Percentiles rank a stretch among this genome's conserved stretches.
Evolutionary conservation across 2,329 filamentous ascomycete genomes (phyloP).

Genomic region (Fusarium nanum): DNA sequence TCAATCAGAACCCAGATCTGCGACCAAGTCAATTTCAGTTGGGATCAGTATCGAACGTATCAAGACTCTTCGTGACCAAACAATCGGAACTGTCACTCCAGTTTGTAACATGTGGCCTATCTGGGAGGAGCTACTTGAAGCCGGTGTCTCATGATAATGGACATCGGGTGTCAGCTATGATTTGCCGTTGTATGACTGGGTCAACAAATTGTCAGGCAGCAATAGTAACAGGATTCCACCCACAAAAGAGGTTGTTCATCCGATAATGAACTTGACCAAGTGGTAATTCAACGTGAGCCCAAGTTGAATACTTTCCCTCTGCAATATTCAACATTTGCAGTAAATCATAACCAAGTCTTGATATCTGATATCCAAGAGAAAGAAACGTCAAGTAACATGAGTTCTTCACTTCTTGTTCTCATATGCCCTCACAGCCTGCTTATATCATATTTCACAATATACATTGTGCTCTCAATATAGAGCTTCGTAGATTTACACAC

Average conservation of each 20-base stretch:
- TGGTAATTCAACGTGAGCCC: neutral
- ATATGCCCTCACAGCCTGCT: neutral
- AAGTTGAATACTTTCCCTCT: neutral
- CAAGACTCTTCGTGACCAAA: constrained; percentile 54
- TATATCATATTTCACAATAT: neutral
- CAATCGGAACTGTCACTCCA: constrained; percentile 40
- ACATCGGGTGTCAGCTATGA: constrained; percentile 43
- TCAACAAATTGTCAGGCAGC: neutral
- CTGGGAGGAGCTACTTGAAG: constrained; percentile 59
- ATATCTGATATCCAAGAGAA: neutral
- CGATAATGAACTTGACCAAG: neutral
- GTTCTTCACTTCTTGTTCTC: neutral
- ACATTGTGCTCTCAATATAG: neutral
- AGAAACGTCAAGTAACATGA: neutral
- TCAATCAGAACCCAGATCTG: neutral
- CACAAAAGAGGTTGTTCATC: neutral
- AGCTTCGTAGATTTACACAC: neutral
- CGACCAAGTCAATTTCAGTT: neutral
- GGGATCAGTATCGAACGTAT: constrained; percentile 68
- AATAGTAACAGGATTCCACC: neutral
- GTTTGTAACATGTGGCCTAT: constrained; percentile 52
- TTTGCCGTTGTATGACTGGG: neutral
- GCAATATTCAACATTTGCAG: neutral
- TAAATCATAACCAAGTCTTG: neutral
- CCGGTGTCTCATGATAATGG: constrained; percentile 61